Evolutionary conservation across 2,329 filamentous ascomycete genomes (phyloP).

Genomic region (Chaetomium globosum): DNA sequence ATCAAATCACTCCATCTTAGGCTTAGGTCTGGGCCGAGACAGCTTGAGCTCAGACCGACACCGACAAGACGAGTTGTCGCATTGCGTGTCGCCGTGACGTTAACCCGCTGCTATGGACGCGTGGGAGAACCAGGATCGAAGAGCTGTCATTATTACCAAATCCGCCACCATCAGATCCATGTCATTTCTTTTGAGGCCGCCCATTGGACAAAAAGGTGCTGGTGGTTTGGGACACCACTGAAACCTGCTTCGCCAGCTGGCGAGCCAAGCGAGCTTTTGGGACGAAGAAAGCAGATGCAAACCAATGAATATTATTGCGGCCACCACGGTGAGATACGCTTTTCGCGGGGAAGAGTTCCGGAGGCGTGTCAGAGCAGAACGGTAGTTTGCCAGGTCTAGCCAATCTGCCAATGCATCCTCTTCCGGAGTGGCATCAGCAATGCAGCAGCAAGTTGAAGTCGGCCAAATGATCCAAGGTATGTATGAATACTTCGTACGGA

Average conservation of each 20-base stretch:
- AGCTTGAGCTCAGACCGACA: slow-evolving; percentile 8
- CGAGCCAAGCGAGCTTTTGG: background rate
- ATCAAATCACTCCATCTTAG: slow-evolving; percentile 12
- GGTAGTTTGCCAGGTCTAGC: background rate
- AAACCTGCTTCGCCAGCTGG: slow-evolving; percentile 2
- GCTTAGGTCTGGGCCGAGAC: background rate
- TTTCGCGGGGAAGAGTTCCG: background rate
- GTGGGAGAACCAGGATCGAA: background rate
- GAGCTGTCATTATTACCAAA: background rate
- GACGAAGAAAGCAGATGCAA: background rate
- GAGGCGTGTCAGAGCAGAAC: too few relatives aligned
- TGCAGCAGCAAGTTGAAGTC: background rate
- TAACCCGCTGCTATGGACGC: background rate
- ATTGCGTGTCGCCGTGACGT: background rate
- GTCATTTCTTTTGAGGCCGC: background rate
- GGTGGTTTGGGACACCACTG: background rate
- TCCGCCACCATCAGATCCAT: background rate
- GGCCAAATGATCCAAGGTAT: background rate
- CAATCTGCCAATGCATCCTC: background rate
- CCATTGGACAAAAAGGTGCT: background rate
- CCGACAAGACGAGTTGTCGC: background rate
- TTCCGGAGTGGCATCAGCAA: background rate
- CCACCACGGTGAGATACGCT: background rate
- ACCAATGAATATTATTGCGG: background rate
- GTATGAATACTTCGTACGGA: too few relatives aligned